These are phyloP conservation scores for Trichosporon coremiiforme DNA, from an alignment of 1,284 basidiomycete species.

Conservation along the genomic window DNA sequence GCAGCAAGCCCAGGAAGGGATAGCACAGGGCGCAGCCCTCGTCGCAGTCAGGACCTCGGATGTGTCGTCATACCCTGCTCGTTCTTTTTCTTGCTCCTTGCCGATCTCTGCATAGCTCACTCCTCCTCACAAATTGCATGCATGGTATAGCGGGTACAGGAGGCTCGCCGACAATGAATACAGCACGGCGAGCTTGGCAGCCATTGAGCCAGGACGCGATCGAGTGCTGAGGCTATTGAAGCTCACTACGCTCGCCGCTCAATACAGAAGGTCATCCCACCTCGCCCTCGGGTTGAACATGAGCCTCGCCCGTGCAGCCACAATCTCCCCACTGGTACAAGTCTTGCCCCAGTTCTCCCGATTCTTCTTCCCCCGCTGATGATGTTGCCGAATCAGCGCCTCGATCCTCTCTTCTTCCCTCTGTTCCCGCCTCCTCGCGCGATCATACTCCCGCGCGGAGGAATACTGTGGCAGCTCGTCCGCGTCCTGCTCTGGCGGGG, in stretches of 20 bases:
- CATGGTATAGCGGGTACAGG: neutral
- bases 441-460: neutral
- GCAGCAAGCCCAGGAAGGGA: neutral
- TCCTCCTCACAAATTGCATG: neutral
- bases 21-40: neutral
- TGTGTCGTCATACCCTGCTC: neutral
- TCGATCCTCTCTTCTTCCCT: neutral
- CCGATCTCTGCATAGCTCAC: neutral
- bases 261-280: constrained; percentile 8
- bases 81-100: neutral
- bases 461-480: neutral
- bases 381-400: neutral
- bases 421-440: neutral
- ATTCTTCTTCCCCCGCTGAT: neutral
- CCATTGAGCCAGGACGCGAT: too few species aligned
- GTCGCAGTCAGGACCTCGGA: neutral
- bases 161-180: neutral
- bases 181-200: neutral
- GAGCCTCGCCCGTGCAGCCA: neutral
- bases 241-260: neutral
- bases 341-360: neutral
- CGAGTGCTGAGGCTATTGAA: neutral
- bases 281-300: constrained; percentile 13
- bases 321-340: neutral
- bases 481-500: neutral